Evolutionary conservation across 2,329 filamentous ascomycete genomes (phyloP).

Genomic region (Colletotrichum sp.): DNA sequence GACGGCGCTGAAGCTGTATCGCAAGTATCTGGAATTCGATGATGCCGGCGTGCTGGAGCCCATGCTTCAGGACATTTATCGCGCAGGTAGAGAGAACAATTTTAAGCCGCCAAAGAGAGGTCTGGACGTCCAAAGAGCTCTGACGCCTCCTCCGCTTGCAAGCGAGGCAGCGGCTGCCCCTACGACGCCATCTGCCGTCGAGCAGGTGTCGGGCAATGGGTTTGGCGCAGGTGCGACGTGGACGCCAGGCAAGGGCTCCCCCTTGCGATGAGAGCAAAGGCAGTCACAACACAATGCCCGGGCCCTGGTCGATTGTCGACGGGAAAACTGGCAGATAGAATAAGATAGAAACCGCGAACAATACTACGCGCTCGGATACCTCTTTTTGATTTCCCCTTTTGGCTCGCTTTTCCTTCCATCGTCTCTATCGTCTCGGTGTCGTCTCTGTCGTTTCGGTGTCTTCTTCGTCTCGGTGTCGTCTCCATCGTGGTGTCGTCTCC

Average conservation of each 20-base stretch:
- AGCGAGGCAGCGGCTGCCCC: slow-evolving; percentile 40
- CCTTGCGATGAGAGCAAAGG: not conserved
- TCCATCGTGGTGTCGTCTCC: not conserved
- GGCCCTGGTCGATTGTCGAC: not conserved
- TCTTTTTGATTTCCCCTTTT: not conserved
- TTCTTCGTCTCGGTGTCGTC: not conserved
- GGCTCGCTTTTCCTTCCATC: not conserved
- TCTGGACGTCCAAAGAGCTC: slow-evolving; percentile 48
- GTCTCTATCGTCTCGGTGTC: not conserved
- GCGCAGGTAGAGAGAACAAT: slow-evolving; percentile 50
- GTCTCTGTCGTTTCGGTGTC: too few relatives aligned
- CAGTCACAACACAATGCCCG: not conserved
- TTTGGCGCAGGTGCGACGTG: slow-evolving; percentile 45
- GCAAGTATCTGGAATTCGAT: slow-evolving; percentile 88
- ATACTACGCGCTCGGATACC: not conserved
- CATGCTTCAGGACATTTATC: slow-evolving; percentile 88
- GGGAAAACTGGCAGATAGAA: not conserved
- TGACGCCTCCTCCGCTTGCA: slow-evolving; percentile 55
- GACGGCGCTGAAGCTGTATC: slow-evolving; percentile 86
- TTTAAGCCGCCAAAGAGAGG: slow-evolving; percentile 58
- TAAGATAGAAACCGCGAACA: not conserved
- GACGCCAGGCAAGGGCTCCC: slow-evolving; percentile 48
- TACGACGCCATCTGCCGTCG: slow-evolving; percentile 48
- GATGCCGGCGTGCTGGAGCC: slow-evolving; percentile 84
- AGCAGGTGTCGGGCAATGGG: slow-evolving; percentile 36